A percentile compares a stretch with the other conserved stretches of the same genome.
phyloP scores from a whole-genome alignment of 1,284 basidiomycete species.

The Marasmius tenuissimus region DNA sequence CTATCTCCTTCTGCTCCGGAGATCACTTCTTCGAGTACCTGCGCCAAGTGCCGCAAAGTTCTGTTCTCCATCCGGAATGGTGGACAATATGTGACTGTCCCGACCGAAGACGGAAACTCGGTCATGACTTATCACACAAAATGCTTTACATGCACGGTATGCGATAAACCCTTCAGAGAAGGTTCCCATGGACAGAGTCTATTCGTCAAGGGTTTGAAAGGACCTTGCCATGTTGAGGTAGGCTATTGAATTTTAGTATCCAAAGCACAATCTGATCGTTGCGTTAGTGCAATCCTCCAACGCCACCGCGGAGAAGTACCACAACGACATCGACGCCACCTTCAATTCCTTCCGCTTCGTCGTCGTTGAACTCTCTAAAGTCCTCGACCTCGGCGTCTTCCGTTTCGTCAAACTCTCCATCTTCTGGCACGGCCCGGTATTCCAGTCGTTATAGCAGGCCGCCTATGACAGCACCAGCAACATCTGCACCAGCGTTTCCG shows the following conservation, averaged over 20 bases:
- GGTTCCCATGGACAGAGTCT: constrained; percentile 57
- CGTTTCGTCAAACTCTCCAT: constrained; percentile 19
- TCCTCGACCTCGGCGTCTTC: neutral
- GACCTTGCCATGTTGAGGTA: constrained; percentile 74
- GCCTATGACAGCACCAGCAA: constrained; percentile 37
- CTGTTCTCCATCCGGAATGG: constrained; percentile 57
- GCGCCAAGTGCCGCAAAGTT: constrained; percentile 56
- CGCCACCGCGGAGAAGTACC: constrained; percentile 30
- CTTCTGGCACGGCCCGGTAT: constrained; percentile 24
- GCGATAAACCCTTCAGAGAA: constrained; percentile 63
- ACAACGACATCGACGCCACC: constrained; percentile 22
- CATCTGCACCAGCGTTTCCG: constrained; percentile 41
- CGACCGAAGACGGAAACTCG: constrained; percentile 48
- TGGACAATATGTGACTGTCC: constrained; percentile 67
- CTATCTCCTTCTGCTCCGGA: constrained; percentile 20
- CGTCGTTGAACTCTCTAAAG: constrained; percentile 10
- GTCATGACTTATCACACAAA: constrained; percentile 65
- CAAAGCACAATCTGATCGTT: constrained; percentile 9
- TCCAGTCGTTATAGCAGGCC: constrained; percentile 45
- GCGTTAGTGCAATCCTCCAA: constrained; percentile 60
- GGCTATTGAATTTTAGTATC: constrained; percentile 19
- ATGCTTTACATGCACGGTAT: constrained; percentile 73
- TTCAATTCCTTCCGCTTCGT: constrained; percentile 1
- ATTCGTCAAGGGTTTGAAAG: constrained; percentile 62
- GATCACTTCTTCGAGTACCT: constrained; percentile 30